Evolutionary conservation across 2,329 filamentous ascomycete genomes (phyloP).

Genomic region (Amylocarpus encephaloides): DNA sequence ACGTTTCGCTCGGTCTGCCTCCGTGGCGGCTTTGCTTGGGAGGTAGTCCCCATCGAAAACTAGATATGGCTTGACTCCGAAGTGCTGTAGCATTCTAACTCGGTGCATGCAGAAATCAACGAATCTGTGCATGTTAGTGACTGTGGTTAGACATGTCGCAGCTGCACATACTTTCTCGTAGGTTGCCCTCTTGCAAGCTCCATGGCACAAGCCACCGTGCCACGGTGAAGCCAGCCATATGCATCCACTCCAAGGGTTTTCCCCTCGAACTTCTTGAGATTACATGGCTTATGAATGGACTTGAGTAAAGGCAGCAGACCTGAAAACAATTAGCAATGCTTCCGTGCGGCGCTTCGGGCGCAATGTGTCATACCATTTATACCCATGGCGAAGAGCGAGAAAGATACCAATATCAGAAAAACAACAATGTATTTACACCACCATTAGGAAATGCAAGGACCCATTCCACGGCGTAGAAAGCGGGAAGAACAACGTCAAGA

Average conservation of each 20-base stretch:
- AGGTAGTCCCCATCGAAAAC: constrained; percentile 95
- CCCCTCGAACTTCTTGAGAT: constrained; percentile 79
- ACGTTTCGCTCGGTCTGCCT: constrained; percentile 66
- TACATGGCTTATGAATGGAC: constrained; percentile 86
- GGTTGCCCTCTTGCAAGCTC: constrained; percentile 85
- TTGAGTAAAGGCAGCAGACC: constrained; percentile 88
- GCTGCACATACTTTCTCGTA: constrained; percentile 67
- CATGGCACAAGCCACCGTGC: constrained; percentile 81
- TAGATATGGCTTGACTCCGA: constrained; percentile 87
- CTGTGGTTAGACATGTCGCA: not conserved
- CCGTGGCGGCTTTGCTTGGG: constrained; percentile 86
- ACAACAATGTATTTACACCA: constrained; percentile 17
- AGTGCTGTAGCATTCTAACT: constrained; percentile 89
- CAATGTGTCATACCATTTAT: constrained; percentile 16
- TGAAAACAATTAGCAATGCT: constrained; percentile 33
- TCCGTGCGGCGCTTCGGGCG: not conserved
- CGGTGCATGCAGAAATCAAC: constrained; percentile 85
- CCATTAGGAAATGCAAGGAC: not conserved
- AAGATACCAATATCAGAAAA: constrained; percentile 7
- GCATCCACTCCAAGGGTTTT: constrained; percentile 92
- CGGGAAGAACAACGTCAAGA: too few species aligned
- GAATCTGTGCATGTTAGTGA: constrained; percentile 49
- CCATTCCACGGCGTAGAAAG: too few species aligned
- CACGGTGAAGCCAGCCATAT: constrained; percentile 97
- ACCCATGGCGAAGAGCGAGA: constrained; percentile 23